Evolutionary conservation across 208 protist genomes (phyloP).

Genomic region (Endotrypanum monterogeii): DNA sequence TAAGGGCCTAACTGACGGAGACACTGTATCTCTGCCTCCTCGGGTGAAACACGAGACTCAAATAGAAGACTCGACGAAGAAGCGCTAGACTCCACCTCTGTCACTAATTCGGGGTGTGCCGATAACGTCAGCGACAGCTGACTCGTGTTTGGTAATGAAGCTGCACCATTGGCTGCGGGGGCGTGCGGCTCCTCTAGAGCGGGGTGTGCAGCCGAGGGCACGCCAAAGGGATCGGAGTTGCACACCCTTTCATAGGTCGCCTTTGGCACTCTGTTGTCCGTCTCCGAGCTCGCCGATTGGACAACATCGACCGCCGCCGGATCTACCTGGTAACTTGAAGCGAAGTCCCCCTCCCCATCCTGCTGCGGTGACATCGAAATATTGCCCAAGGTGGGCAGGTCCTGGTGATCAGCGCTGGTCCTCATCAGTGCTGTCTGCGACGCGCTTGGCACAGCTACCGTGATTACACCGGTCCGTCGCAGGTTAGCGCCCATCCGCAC

Average conservation of each 20-base stretch:
- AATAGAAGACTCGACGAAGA: background rate
- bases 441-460: slow-evolving; percentile 9
- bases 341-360: background rate
- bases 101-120: background rate
- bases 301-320: background rate
- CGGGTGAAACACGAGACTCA: background rate
- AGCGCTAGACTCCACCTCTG: background rate
- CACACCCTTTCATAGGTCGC: background rate
- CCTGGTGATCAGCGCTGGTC: background rate
- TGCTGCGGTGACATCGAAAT: background rate
- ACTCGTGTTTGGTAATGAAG: background rate
- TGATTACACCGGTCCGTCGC: slow-evolving; percentile 1
- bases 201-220: background rate
- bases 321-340: background rate
- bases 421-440: background rate
- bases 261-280: background rate
- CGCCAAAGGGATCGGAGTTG: background rate
- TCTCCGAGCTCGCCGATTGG: background rate
- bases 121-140: background rate
- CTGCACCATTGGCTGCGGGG: background rate
- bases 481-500: slow-evolving; percentile 19
- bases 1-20: slow-evolving; percentile 31
- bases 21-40: slow-evolving; percentile 17
- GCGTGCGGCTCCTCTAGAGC: background rate
- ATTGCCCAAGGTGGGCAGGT: background rate